Base-by-base conservation (phyloP, 805 yeast species). In the Metschnikowia continentalis region DNA sequence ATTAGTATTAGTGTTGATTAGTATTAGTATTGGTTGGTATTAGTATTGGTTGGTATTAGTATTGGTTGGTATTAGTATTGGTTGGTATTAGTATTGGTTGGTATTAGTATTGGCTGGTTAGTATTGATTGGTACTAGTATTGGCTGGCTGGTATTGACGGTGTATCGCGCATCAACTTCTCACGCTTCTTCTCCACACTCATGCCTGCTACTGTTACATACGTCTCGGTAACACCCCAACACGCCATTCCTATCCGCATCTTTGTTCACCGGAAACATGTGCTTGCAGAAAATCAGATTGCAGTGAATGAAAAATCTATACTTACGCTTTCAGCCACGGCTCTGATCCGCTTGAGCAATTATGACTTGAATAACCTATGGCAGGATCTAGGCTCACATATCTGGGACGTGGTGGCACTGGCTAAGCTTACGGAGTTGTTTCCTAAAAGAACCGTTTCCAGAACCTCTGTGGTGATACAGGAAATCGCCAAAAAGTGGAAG, bases 271-370 rank as follows among this genome's bases (percentile, higher is more conserved):
- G 69, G 35, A 57, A 55, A 37, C 55, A 55, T 36, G 52, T 64
- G 19, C 49, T 56, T 2, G 54, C 51, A 50, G 57, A 59, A 37
- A 54, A 53, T 33, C 45, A 60, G 22, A 61, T 61, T 19, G 54
- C 65, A 3, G 60, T 63, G 6, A 65, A 62, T 44, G 63, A 61
- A 23, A 62, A 61, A 47, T 60, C 65, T n/a, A 52, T 57, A 36
- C 54, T 65, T 33, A 58, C 60, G 30, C 55, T 65, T 30, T 53
- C 60, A 15, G 55, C 62, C 35, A 55, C 61, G 19, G 62, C 58
- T 45, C 56, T 57, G 55, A 52, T 65, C 33, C 57, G 64, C 17
- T 58, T 65, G 35, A 62, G 67, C 46, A 61, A 60, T 39, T 51
- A 51, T 44, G 69, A 65, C 47, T 48, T 62, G 47, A 57, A 54